Conservation (phyloP, 2,329 filamentous ascomycete species). For the Colletotrichum orbiculare region DNA sequence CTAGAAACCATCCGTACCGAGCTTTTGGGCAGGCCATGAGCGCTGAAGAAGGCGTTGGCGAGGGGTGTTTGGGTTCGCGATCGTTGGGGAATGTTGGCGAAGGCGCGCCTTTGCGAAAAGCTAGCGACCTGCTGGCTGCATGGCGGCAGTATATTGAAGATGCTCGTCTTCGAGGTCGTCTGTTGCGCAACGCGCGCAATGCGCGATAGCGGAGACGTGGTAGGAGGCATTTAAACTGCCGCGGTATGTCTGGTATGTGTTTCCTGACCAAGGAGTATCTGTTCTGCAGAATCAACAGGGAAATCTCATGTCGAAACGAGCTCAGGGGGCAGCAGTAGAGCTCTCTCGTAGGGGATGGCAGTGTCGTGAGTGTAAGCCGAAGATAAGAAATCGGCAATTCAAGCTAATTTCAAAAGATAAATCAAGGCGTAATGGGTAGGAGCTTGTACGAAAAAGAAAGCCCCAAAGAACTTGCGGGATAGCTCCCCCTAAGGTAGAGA, state of each 20-base stretch:
- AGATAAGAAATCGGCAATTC: not conserved
- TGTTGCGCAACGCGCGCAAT: constrained; percentile 21
- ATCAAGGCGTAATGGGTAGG: constrained; percentile 12
- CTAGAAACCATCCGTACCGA: constrained; percentile 59
- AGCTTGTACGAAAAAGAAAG: not conserved
- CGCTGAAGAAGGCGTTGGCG: constrained; percentile 35
- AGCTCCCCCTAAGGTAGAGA: constrained; percentile 24
- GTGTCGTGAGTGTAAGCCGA: not conserved
- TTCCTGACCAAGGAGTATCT: not conserved
- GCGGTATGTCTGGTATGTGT: constrained; percentile 2
- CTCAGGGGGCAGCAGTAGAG: constrained; percentile 12
- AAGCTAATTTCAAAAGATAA: constrained; percentile 5
- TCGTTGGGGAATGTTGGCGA: constrained; percentile 26
- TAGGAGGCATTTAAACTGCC: constrained; percentile 31
- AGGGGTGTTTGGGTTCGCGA: constrained; percentile 27
- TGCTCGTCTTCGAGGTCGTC: not conserved
- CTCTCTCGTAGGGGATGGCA: constrained; percentile 1
- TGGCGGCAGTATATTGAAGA: constrained; percentile 26
- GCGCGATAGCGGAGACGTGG: constrained; percentile 33
- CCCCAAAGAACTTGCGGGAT: constrained; percentile 17
- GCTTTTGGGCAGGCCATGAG: constrained; percentile 29
- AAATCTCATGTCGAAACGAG: constrained; percentile 32
- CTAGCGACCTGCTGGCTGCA: constrained; percentile 5
- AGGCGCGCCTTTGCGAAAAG: constrained; percentile 31
- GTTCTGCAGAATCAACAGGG: constrained; percentile 6